Conservation (phyloP, 192 early-diverging fungal species). For the Coemansia sp. region DNA sequence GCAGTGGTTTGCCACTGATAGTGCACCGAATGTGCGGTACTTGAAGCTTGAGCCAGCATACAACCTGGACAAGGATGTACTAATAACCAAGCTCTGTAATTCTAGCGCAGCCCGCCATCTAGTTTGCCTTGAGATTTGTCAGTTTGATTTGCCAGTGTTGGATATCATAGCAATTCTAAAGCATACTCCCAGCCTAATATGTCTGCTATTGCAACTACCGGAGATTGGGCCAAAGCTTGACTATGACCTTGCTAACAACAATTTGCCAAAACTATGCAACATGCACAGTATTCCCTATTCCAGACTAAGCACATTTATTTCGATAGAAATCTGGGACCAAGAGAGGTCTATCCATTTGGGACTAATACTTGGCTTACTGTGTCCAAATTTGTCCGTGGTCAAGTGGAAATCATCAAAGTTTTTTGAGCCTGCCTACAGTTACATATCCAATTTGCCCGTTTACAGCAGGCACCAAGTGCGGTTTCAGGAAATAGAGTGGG, state of each 20-base stretch:
- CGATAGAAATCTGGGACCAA: background rate
- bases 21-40: background rate
- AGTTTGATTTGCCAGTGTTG: background rate
- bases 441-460: background rate
- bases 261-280: background rate
- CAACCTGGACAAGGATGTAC: background rate
- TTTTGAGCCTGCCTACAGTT: background rate
- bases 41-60: background rate
- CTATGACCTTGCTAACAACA: background rate
- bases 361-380: background rate
- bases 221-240: too few relatives aligned
- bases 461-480: background rate
- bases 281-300: background rate
- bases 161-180: background rate
- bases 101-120: background rate
- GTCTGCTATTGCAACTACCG: background rate
- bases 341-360: background rate
- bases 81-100: background rate
- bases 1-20: background rate
- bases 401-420: background rate
- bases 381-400: background rate
- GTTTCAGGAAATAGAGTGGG: background rate
- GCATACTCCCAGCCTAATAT: background rate
- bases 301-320: background rate
- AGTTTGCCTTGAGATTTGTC: background rate